Percentiles rank a stretch among this genome's conserved stretches.
Evolutionary conservation across 208 protist genomes (phyloP).

Genomic region (Leishmania lainsoni): DNA sequence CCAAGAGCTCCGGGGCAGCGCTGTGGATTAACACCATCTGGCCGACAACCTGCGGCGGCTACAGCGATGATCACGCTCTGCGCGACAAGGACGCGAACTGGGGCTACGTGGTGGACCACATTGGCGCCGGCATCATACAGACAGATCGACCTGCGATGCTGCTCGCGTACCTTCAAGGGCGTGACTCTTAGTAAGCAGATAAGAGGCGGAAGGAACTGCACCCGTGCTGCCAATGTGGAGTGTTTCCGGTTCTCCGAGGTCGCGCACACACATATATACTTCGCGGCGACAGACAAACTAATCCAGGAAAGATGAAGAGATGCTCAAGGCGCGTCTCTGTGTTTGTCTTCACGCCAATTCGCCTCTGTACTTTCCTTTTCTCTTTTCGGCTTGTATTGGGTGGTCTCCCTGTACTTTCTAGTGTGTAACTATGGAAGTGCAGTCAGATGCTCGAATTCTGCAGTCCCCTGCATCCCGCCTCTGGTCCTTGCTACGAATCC

Average conservation of each 20-base stretch:
- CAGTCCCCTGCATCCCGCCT: too few species aligned
- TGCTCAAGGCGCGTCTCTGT: not conserved
- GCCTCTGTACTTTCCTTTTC: not conserved
- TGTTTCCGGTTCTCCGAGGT: not conserved
- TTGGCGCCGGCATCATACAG: constrained; percentile 62
- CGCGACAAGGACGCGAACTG: constrained; percentile 54
- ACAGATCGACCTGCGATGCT: constrained; percentile 63
- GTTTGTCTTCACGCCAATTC: not conserved
- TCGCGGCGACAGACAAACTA: too few species aligned
- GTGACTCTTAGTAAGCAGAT: constrained; percentile 27
- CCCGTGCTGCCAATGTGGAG: not conserved
- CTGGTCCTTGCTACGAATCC: not conserved
- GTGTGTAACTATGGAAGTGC: not conserved
- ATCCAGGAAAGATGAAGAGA: not conserved
- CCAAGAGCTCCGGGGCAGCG: constrained; percentile 31
- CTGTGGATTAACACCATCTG: constrained; percentile 80
- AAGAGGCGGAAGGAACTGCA: not conserved
- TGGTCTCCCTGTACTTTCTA: too few species aligned
- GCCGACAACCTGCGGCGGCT: constrained; percentile 58
- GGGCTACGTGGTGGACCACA: constrained; percentile 49
- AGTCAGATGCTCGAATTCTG: not conserved
- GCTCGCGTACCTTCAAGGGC: constrained; percentile 43
- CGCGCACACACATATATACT: not conserved
- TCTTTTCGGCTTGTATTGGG: not conserved
- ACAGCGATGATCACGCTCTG: constrained; percentile 65